Base-by-base conservation (phyloP, 306 rosid species). In the Canavalia gladiata region DNA sequence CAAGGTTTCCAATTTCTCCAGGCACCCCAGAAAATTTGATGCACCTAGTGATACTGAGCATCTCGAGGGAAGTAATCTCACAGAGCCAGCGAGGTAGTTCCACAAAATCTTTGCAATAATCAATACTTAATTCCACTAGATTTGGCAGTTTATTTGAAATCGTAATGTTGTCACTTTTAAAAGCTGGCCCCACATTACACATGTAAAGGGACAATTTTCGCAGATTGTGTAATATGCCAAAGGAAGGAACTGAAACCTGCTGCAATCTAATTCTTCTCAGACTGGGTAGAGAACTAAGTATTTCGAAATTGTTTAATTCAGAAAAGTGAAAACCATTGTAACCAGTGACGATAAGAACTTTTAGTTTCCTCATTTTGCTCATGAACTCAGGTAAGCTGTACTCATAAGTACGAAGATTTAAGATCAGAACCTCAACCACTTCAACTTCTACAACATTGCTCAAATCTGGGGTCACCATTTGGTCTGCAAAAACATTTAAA, bases 241-340 rank as follows among this genome's bases (percentile, higher is more conserved):
- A 70, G 63, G 51, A 58, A 74, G 84, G 87, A 68, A 84, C 83
- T 41, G 84, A 79, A 68, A 79, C 66, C 74, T 80, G 73, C 67
- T 87, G 87, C 9, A 90, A 62, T 62, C 89, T 77, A 45, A 90
- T 81, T 84, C 85, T 81, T 81, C 79, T 85, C 56, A 91, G 75
- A 39, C 68, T 59, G 7, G 82, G 34, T 50, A 87, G 30, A n/a
- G 52, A 80, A 11, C 63, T 2, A 34, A 91, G 80, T n/a, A 65
- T 57, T 50, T 88, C 79, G 49, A 82, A 80, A 50, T 84, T 68
- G 9, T 56, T 75, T 37, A 88, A 13, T 35, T 66, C 75, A 43
- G 68, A 47, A 66, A 54, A 78, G 25, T 30, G 9, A 67, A 78
- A 66, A 54, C 46, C 34, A 7, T 78, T 33, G 8, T 78, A 66